Base-by-base conservation (phyloP, 176 grass and related monocot species). In the Aegilops sharonensis region DNA sequence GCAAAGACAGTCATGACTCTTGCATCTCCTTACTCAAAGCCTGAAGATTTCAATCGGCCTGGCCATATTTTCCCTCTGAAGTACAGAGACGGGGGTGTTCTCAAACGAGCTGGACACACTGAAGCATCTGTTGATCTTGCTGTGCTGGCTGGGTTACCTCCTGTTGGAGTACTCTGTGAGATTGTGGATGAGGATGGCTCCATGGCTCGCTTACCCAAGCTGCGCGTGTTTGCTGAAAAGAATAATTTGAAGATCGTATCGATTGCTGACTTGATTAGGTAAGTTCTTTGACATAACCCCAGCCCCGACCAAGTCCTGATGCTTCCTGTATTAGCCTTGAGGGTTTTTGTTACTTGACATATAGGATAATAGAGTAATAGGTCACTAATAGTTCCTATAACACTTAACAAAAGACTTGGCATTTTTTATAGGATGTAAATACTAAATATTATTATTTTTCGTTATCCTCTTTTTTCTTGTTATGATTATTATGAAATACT, bases 21-120 rank as follows among this genome's bases (percentile, higher is more conserved):
- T 89, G 92, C 95, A 64, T 94, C 92, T 59, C 75, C 81, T 61
- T 68, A 94, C 35, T 93, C 95, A 23, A 94, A 91, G 65, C 89
- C 95, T 76, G 84, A 62, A 35, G 95, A 97, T 64, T 93, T 97
- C 76, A 94, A 94, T 68, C 89, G 95, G 17, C 95, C 95, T 67
- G 95, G 95, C 31, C 95, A 97, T 89, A 93, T 97, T 88, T 97
- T 97, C 30, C 95, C 95, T 86, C 81, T 97, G 60, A 97, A 91
- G 71, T 97, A 97, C 74, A 90, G 90, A 88, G 92, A 97, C 35
- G 95, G 95, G 31, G 95, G 95, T 77, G 92, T 97, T 91, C 79
- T 97, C 36, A 97, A 97, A 88, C 90, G 92, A 79, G 95, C 95
- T 56, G 95, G 95, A 67, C 95, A 97, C 66, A 97, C 92, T 8